Conservation (phyloP, 2,329 filamentous ascomycete species). For the Colletotrichum melonis region DNA sequence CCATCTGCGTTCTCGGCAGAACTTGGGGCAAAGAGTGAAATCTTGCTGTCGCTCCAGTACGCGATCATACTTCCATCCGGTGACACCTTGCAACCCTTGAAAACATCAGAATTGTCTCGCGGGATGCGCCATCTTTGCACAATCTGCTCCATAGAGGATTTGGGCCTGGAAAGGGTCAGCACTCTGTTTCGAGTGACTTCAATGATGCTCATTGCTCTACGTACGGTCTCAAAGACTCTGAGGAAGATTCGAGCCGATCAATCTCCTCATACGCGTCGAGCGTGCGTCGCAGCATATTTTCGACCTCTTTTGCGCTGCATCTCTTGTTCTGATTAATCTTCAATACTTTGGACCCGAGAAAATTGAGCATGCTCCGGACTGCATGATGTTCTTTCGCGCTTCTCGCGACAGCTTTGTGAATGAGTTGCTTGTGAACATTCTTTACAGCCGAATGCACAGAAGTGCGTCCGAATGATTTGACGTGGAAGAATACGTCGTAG, state of each 20-base stretch:
- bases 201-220: background rate
- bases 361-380: background rate
- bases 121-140: background rate
- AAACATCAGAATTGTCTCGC: background rate
- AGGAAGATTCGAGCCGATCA: background rate
- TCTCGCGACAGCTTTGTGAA: background rate
- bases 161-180: background rate
- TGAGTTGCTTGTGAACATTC: background rate
- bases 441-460: background rate
- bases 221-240: background rate
- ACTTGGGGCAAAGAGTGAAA: background rate
- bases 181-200: background rate
- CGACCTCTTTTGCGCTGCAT: background rate
- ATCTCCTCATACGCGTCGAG: background rate
- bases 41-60: background rate
- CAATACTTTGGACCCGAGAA: background rate
- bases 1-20: background rate
- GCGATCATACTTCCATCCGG: background rate
- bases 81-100: constrained; percentile 1
- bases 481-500: background rate
- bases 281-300: background rate
- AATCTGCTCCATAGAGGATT: background rate
- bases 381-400: background rate
- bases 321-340: background rate
- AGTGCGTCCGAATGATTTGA: background rate